Conservation (phyloP, 2,329 filamentous ascomycete genomes). For the Apiospora rasikravindrae region DNA sequence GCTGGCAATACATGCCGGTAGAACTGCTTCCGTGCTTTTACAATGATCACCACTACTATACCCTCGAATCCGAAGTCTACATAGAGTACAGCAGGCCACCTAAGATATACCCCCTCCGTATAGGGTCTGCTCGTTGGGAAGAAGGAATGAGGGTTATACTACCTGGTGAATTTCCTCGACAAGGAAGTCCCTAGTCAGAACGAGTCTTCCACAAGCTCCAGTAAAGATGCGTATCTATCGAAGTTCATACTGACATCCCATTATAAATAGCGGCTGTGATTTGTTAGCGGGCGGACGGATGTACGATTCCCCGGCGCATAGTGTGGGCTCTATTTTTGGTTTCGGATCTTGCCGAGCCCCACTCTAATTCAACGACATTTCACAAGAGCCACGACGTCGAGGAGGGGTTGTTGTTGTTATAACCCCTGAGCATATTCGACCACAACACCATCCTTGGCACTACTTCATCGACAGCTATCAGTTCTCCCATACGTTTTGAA, state of each 20-base stretch:
- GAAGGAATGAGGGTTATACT: too few species aligned
- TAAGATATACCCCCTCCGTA: background rate
- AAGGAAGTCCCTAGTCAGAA: too few species aligned
- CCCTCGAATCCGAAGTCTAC: background rate
- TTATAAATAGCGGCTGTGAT: too few species aligned
- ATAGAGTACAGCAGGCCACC: background rate
- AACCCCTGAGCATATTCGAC: background rate
- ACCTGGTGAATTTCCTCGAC: too few species aligned
- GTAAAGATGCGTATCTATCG: too few species aligned
- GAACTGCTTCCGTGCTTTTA: background rate
- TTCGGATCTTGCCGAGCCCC: slow-evolving; percentile 1
- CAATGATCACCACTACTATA: background rate
- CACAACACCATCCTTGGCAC: background rate
- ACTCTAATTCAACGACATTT: slow-evolving; percentile 11
- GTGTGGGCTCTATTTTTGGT: background rate
- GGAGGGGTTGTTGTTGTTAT: background rate
- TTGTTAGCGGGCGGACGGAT: background rate
- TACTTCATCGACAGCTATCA: background rate
- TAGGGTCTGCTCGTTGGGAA: background rate
- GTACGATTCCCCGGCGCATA: slow-evolving; percentile 2
- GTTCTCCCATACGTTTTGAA: background rate
- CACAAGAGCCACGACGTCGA: background rate
- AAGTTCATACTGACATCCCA: too few species aligned
- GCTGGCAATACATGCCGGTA: background rate
- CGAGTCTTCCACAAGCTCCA: too few species aligned